Conservation (phyloP, 768 basidiomycete genomes). For the Lactifluus hygrophoroides region DNA sequence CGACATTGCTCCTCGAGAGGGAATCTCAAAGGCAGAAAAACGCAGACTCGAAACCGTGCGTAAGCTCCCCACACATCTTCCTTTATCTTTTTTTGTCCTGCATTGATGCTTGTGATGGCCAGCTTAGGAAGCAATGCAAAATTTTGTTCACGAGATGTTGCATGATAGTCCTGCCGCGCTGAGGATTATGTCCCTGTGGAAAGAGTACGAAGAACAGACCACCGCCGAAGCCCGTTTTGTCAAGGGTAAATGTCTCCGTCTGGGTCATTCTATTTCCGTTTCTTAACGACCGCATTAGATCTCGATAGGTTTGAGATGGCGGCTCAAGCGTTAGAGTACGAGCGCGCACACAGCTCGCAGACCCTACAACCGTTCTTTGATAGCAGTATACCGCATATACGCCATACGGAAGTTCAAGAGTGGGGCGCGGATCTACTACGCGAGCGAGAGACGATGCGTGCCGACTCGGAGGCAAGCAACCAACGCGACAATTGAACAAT, state of each 20-base stretch:
- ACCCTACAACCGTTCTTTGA: constrained; percentile 74
- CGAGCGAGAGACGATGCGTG: constrained; percentile 34
- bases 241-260: constrained; percentile 44
- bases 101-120: background rate
- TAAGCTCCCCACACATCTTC: background rate
- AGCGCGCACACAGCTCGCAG: constrained; percentile 37
- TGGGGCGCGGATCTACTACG: constrained; percentile 57
- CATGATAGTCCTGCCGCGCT: constrained; percentile 61
- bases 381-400: constrained; percentile 62
- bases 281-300: constrained; percentile 37
- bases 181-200: constrained; percentile 63
- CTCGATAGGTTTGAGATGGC: constrained; percentile 87
- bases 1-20: constrained; percentile 87
- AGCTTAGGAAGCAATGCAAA: constrained; percentile 76
- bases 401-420: constrained; percentile 58
- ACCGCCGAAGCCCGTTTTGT: constrained; percentile 78
- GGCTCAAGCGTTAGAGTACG: constrained; percentile 74
- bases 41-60: constrained; percentile 60
- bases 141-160: constrained; percentile 86
- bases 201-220: constrained; percentile 77
- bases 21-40: constrained; percentile 78
- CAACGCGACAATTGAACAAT: background rate
- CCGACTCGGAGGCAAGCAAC: background rate
- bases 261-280: background rate
- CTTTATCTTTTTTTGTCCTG: background rate